Evolutionary conservation across 2,329 filamentous ascomycete species (phyloP), one percentile per base, ranked within the genome.

Genomic region (Exophiala oligosperma): DNA sequence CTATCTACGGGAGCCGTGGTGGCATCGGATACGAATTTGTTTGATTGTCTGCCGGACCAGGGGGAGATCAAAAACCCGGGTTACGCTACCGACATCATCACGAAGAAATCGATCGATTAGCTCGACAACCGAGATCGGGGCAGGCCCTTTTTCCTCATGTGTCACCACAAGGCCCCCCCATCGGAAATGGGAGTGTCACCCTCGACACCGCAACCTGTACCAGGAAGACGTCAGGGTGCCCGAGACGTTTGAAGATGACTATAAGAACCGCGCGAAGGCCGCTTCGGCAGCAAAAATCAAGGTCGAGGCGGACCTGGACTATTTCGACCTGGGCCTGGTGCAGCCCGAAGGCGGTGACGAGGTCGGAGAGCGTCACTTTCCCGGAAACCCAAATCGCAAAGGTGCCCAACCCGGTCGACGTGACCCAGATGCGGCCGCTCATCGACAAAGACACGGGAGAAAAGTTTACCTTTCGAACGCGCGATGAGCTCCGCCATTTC

Each of bases 81-180:
- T 0, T 82, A 82, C 55, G 79, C 73, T 0, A 82, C 80, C 0
- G 79, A 82, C 37, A 76, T 82, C 58, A 81, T 82, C 58, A 81
- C 79, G 0, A 74, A 82, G 56, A 81, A 80, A 66, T 75, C 71
- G 23, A 60, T 82, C 4, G 64, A 75, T 26, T 81, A 72, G 64
- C 74, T 81, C n/a, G 64, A 70, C 32, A 48, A 67, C 21, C 69
- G 71, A 7, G 70, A 71, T 41, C 61, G 57, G 4, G 40, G 55
- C 1, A 71, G 71, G 56, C 79, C 79, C 0, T 83, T 83, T 67
- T 83, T 82, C 64, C 63, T 81, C 43, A 83, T 83, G 80, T 82
- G 79, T 64, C 81, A 83, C 61, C 80, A 83, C 66, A 83, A 83
- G 61, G 81, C 81, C 0, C 80, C 81, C 0, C 81, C 17, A 83